Evolutionary conservation across 2,329 filamentous ascomycete genomes (phyloP).

Genomic region (Trichoderma semiorbis): DNA sequence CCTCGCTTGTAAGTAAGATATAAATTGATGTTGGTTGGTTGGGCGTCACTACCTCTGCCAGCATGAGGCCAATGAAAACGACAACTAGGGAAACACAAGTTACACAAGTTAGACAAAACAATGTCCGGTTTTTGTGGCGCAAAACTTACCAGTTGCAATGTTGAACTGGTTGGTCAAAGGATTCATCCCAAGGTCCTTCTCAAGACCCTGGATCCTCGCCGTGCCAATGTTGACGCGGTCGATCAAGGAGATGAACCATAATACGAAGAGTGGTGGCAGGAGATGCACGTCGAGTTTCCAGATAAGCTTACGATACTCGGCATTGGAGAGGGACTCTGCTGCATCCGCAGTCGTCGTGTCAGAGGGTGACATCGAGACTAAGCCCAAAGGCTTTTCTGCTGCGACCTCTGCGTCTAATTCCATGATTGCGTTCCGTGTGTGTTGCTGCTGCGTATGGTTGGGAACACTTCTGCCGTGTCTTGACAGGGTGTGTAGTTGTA

Average conservation of each 20-base stretch:
- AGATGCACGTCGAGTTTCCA: constrained; percentile 24
- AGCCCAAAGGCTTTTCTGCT: constrained; percentile 6
- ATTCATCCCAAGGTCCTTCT: constrained; percentile 22
- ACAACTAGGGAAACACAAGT: background rate
- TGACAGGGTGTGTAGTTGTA: constrained; percentile 7
- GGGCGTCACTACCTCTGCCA: background rate
- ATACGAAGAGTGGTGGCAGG: constrained; percentile 27
- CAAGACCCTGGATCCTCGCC: constrained; percentile 25
- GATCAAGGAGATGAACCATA: constrained; percentile 29
- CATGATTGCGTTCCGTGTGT: background rate
- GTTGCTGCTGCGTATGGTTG: background rate
- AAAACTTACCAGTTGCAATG: background rate
- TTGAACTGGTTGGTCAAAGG: constrained; percentile 12
- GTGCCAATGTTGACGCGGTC: constrained; percentile 28
- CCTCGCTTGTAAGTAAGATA: constrained; percentile 10
- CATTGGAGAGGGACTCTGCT: background rate
- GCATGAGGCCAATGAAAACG: constrained; percentile 12
- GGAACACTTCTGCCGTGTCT: background rate
- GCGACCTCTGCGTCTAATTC: background rate
- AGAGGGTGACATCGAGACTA: background rate
- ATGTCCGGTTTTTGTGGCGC: background rate
- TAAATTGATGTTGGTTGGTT: constrained; percentile 10
- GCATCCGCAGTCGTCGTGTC: background rate
- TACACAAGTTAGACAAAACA: background rate
- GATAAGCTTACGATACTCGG: constrained; percentile 28